Evolutionary conservation across 305 asterid species (phyloP), one percentile per base, ranked within the genome.

Genomic region (Ajuga reptans): DNA sequence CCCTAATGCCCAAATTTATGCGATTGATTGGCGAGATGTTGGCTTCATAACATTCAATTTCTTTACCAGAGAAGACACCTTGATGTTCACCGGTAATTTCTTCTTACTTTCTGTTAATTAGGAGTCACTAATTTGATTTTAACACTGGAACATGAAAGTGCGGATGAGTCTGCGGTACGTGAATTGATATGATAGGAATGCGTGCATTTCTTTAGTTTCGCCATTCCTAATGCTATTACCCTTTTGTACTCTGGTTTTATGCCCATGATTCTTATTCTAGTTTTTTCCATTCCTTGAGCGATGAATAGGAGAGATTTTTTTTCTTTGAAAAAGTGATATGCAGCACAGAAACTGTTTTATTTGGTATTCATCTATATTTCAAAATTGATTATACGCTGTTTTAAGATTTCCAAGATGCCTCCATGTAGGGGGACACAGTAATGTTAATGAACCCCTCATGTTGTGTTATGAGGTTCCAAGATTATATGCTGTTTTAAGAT

Each of bases 1-100:
- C 49, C 70, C 70, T 62, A 61, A 49, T 52, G 12, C 51, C 47
- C 46, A 27, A 51, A 17, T 58, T 60, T 33, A 51, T 16, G 27
- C 37, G 8, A 55, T 42, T 42, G 33, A 41, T 31, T 68, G 34
- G 29, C 45, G 42, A 31, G n/a, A 33, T 3, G 9, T 34, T 17
- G 21, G 36, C 17, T 9, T 3, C 1, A 17, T 17, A 57, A 16
- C 56, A 9, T 9, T 33, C 49, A 39, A 34, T 36, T 10, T 3
- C 33, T 31, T 34, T 60, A 21, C 21, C 42, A 24, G 64, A 39
- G 47, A 21, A 14, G 75, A 15, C 9, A 3, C 5, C 21, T 43
- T 17, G 33, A 46, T 12, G 4, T 45, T 12, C 59, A 21, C 16
- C 15, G 67, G 67, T 69, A 57, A 42, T 57, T 45, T 43, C 18